Base-by-base conservation (phyloP, 2,329 filamentous ascomycete species). In the Colletotrichum acutatum region DNA sequence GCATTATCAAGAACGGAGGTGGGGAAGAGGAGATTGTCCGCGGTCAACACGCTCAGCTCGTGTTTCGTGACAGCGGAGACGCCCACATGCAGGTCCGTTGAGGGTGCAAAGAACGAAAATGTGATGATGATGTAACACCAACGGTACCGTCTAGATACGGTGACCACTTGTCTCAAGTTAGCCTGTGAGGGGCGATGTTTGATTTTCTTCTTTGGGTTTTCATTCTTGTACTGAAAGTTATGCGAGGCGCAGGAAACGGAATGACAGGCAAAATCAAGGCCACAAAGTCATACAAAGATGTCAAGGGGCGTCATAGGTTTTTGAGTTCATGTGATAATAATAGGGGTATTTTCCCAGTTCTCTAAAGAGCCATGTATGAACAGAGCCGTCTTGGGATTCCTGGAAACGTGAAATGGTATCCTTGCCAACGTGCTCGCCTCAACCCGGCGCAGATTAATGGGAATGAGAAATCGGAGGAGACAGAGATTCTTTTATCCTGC, bases 1-100 rank as follows among this genome's bases (percentile, higher is more conserved):
- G 68, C n/a, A 26, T 57, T 8, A 30, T 59, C 5, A 56, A 32
- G 14, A 57, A 42, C 3, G 75, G 65, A 19, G 70, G 68, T 49
- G 68, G 69, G 52, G 71, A 74, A 14, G 77, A 78, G 7, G 81
- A 84, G n/a, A 77, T 86, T 30, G 83, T 88, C 30, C 79, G 83
- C 59, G 87, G 86, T 46, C 84, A 83, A 71, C 87, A 89, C 77
- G 87, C 83, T 22, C 84, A 84, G 79, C 79, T 89, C 34, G 85
- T 89, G n/a, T 89, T 89, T 76, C 78, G 81, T 49, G 84, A 82
- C 53, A 83, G 80, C 60, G 68, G 68, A 19, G 82, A 78, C 37
- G 83, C 82, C 4, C 79, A 78, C 16, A 83, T 86, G 82, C 74
- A 79, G 37, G 77, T 74, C 32, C 75, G 60, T 56, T 78, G 68